Evolutionary conservation across 768 basidiomycete genomes (phyloP).

Genomic region (Phaeotremella skinneri): DNA sequence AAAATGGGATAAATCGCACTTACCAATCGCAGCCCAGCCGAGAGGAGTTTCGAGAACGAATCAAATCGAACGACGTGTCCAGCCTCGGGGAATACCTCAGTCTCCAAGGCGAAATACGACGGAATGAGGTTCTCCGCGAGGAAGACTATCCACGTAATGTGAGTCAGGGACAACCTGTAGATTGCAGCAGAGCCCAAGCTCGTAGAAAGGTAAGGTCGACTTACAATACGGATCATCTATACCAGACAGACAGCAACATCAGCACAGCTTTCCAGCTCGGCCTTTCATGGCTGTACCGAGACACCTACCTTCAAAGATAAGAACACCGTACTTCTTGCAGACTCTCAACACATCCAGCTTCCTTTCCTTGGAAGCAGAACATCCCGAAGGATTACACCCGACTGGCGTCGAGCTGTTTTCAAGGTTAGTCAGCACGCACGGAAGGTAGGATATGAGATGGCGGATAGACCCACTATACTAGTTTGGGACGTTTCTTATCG

Average conservation of each 20-base stretch:
- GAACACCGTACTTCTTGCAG: constrained; percentile 68
- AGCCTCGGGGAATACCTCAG: constrained; percentile 59
- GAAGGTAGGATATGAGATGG: background rate
- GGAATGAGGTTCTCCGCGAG: constrained; percentile 56
- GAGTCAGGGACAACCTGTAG: no score
- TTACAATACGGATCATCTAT: constrained; percentile 65
- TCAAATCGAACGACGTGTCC: constrained; percentile 86
- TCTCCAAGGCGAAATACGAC: constrained; percentile 80
- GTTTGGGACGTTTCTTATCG: constrained; percentile 68
- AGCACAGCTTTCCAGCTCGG: background rate
- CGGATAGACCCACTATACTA: constrained; percentile 67
- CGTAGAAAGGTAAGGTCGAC: background rate
- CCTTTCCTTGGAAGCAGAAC: constrained; percentile 69
- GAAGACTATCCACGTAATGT: constrained; percentile 28
- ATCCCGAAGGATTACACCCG: constrained; percentile 83
- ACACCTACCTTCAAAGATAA: constrained; percentile 75
- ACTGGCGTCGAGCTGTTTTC: constrained; percentile 51
- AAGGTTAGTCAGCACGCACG: background rate
- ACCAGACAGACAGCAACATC: constrained; percentile 11
- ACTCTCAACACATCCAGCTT: constrained; percentile 66
- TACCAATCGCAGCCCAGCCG: constrained; percentile 48
- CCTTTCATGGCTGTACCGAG: background rate
- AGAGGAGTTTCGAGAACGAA: constrained; percentile 75
- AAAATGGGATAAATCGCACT: background rate
- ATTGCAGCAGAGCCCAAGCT: no score